Evolutionary conservation across 2,329 filamentous ascomycete genomes (phyloP), one percentile per base, ranked within the genome.

Genomic region (Neofusicoccum ribis): DNA sequence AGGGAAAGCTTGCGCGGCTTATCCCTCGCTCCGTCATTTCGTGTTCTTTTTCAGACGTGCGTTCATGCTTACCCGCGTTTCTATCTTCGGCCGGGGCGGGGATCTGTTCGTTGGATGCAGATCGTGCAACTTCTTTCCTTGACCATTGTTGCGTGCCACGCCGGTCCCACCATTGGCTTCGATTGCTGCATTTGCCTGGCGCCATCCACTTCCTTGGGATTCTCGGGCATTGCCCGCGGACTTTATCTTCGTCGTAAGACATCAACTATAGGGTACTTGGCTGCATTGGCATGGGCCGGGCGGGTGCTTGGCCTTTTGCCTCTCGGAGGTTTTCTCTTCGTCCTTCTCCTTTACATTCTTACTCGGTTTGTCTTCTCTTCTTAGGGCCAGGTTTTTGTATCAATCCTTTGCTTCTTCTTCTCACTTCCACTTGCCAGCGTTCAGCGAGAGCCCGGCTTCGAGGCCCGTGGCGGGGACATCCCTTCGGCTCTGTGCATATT

Each of bases 141-240:
- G 59, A 41, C 34, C 34, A 43, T 51, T 51, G 34, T 43, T 41
- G 46, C 23, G 34, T 51, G 36, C 59, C 46, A 51, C 47, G 34
- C 59, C 59, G 59, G 59, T 62, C 47, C 34, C 43, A 34, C 46
- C 59, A 34, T 51, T 62, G 44, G 47, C 46, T 62, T 62, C 20
- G 14, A 39, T 62, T 50, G 46, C 59, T 62, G 59, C 61, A 64
- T 64, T 63, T 52, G n/a, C 61, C 61, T 64, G 61, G 61, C 61
- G 47, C 34, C 37, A 34, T 52, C 31, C 15, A 3, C 60, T 52
- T 63, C 20, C 37, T 39, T 36, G 47, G 27, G 47, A 39, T 51
- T 47, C 43, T 62, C n/a, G 23, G n/a, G 31, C n/a, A 51, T 17
- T 36, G 14, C 12, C 36, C 34, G 31, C 17, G 23, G 49, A n/a